Conservation (phyloP, 2,329 filamentous ascomycete genomes). For the Cercospora sp. region DNA sequence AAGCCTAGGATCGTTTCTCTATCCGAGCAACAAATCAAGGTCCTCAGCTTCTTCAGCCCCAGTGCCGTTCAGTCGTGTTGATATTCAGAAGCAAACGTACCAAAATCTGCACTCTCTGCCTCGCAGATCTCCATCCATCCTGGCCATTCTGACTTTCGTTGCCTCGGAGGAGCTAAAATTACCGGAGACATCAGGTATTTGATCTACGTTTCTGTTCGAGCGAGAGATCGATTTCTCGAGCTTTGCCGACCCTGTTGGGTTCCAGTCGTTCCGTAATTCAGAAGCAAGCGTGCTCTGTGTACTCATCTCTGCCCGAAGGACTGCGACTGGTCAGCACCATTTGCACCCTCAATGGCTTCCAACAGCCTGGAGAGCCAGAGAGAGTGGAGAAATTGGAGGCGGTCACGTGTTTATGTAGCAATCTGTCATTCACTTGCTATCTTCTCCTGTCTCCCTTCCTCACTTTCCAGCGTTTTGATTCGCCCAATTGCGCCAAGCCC, state of each 20-base stretch:
- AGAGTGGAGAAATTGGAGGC: background rate
- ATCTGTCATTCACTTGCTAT: background rate
- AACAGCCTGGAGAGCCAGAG: background rate
- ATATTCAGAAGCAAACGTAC: background rate
- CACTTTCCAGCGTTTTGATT: background rate
- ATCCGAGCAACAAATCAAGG: background rate
- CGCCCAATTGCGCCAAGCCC: background rate
- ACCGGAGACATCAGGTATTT: background rate
- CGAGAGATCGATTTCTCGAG: background rate
- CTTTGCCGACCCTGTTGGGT: background rate
- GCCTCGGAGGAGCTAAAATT: background rate
- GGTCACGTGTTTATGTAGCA: background rate
- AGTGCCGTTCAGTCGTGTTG: background rate
- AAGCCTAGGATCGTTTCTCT: background rate
- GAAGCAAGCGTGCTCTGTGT: background rate
- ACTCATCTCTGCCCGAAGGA: background rate
- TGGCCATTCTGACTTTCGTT: background rate
- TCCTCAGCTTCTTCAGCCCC: background rate
- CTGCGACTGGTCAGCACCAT: background rate
- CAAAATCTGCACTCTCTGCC: background rate
- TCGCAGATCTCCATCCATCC: background rate
- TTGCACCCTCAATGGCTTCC: background rate
- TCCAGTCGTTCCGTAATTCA: background rate
- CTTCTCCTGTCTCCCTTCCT: background rate
- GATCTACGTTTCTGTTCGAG: background rate